A percentile compares a stretch with the other conserved stretches of the same genome.
Conservation (phyloP, 495 filamentous ascomycete genomes). For the Aspergillus sparsus region DNA sequence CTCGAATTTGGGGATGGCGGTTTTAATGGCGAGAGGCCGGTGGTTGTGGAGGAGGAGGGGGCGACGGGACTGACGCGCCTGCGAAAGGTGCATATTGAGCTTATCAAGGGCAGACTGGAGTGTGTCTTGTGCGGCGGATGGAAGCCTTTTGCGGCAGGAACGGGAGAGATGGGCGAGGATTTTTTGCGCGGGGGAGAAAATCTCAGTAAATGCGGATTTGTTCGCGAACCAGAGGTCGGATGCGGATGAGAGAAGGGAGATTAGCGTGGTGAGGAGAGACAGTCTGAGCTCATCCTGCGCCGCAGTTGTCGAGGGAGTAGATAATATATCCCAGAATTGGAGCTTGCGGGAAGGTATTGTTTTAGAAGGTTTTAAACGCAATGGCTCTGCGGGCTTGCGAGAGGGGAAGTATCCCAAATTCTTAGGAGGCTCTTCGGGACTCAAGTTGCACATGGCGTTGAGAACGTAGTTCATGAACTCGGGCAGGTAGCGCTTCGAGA, state of each 20-base stretch:
- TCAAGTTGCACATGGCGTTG: conserved; percentile 70
- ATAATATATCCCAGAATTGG: conserved; percentile 56
- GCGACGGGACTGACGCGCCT: conserved; percentile 63
- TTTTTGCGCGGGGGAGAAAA: conserved; percentile 60
- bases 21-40: conserved; percentile 82
- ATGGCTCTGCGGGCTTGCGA: conserved; percentile 54
- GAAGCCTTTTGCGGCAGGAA: conserved; percentile 45
- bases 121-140: conserved; percentile 40
- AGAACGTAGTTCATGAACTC: conserved; percentile 81
- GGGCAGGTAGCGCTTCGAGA: conserved; percentile 83
- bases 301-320: conserved; percentile 16
- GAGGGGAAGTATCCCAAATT: conserved; percentile 60
- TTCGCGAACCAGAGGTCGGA: conserved; percentile 64
- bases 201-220: conserved; percentile 71
- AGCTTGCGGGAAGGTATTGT: conserved; percentile 34
- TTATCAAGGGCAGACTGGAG: conserved; percentile 39
- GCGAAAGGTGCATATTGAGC: conserved; percentile 50
- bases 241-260: conserved; percentile 58
- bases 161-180: conserved; percentile 59
- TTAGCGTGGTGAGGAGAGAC: conserved; percentile 57
- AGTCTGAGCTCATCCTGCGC: conserved; percentile 54
- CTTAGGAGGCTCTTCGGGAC: conserved; percentile 50
- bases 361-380: conserved; percentile 48
- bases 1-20: conserved; percentile 93
- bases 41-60: conserved; percentile 90